Percentiles rank a stretch among this genome's conserved stretches.
Conservation (phyloP, 139 green algal genomes). For the Raphidocelis subcapitata region DNA sequence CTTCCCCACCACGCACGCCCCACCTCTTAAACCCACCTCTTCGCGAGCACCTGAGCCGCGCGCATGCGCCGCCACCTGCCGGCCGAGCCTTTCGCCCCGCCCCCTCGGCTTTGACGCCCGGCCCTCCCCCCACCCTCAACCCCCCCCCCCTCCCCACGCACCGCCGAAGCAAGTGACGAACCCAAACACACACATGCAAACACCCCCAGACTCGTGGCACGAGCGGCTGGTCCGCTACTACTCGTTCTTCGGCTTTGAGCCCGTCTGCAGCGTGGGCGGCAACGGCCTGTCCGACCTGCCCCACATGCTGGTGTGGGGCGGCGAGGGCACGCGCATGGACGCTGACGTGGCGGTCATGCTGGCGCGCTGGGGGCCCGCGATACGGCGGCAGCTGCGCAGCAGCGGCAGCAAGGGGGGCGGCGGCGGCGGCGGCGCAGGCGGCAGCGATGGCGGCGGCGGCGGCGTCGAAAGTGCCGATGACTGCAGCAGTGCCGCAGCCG, state of each 20-base stretch:
- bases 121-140: not conserved
- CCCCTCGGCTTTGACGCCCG: not conserved
- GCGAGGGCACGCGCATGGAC: constrained; percentile 77
- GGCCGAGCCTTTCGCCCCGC: not conserved
- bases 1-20: no score
- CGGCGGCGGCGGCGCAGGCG: no score
- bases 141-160: not conserved
- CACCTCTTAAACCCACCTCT: no score
- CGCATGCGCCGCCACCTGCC: not conserved
- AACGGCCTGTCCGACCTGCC: constrained; percentile 43
- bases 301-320: constrained; percentile 80
- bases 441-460: no score
- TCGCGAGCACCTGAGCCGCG: no score
- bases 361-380: constrained; percentile 47
- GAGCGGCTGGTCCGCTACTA: constrained; percentile 67
- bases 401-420: no score
- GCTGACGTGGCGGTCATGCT: constrained; percentile 60
- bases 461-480: no score
- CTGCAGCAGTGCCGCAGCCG: no score
- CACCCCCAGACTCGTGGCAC: constrained; percentile 52
- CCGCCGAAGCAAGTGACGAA: no score
- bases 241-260: constrained; percentile 54
- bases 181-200: no score
- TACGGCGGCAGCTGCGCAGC: no score
- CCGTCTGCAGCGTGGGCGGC: constrained; percentile 47